These are phyloP conservation scores for Aphanoascus verrucosus DNA, from an alignment of 2,329 filamentous ascomycete species.

Conservation along the genomic window DNA sequence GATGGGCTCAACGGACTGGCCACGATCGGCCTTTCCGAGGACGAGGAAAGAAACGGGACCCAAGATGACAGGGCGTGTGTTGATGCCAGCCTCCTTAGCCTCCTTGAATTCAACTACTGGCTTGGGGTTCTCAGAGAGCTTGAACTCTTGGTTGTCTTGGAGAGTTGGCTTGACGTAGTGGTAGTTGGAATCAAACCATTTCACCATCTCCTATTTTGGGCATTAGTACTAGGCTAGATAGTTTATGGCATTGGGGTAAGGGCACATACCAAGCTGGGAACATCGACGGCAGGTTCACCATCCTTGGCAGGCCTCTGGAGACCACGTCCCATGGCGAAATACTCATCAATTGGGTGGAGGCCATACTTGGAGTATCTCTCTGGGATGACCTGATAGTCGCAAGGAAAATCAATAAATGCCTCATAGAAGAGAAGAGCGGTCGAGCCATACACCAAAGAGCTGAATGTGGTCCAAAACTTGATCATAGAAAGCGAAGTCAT, in stretches of 20 bases:
- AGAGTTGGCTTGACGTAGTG: conserved; percentile 99
- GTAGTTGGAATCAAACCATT: conserved; percentile 99
- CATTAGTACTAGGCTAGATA: conserved; percentile 2
- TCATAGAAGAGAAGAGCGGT: background rate
- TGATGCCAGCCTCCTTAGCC: conserved; percentile 93
- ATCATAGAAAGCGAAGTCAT: conserved; percentile 98
- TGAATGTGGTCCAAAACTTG: conserved; percentile 97
- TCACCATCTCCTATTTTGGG: conserved; percentile 78
- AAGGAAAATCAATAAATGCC: background rate
- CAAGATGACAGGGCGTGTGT: conserved; percentile 84
- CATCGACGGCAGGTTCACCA: conserved; percentile 55
- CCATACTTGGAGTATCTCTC: conserved; percentile 87
- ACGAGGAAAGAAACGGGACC: conserved; percentile 96
- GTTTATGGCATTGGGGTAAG: conserved; percentile 1
- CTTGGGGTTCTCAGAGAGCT: conserved; percentile 78
- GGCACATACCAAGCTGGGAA: conserved; percentile 61
- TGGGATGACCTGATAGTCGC: conserved; percentile 59
- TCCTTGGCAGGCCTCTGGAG: conserved; percentile 70
- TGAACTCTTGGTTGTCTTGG: conserved; percentile 94
- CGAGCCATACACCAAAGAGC: conserved; percentile 72
- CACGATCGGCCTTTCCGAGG: conserved; percentile 96
- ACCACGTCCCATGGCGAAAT: conserved; percentile 99
- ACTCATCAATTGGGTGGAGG: conserved; percentile 82
- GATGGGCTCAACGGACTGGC: conserved; percentile 84
- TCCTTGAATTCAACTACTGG: conserved; percentile 88